phyloP scores from a whole-genome alignment of 345 rosid genomes.

The Populus euphratica region DNA sequence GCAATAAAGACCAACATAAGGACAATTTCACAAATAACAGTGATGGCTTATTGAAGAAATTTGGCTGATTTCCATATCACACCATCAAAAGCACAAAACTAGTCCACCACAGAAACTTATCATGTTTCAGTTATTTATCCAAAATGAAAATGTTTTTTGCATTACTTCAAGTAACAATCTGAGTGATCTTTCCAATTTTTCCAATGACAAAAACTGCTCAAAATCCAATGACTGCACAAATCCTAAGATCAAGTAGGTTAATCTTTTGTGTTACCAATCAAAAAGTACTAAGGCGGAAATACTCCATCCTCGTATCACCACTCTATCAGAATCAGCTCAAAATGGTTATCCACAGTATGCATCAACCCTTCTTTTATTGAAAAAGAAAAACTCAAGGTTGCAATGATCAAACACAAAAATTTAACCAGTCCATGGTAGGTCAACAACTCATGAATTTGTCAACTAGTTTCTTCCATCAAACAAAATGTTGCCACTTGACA shows the following conservation, averaged over 20 bases:
- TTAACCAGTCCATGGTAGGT: background rate
- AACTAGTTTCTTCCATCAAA: background rate
- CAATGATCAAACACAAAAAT: background rate
- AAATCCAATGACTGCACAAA: background rate
- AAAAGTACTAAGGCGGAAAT: background rate
- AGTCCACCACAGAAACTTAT: background rate
- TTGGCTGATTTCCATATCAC: background rate
- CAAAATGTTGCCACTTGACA: background rate
- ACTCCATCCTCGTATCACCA: background rate
- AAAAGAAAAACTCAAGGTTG: background rate
- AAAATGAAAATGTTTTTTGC: background rate
- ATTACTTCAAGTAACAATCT: background rate
- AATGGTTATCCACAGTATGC: background rate
- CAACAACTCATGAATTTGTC: background rate
- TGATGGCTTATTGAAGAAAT: background rate
- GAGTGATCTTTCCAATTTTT: background rate
- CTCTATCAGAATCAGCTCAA: background rate
- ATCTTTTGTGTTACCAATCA: background rate
- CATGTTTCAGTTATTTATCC: background rate
- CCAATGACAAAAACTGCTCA: background rate
- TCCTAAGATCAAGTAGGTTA: background rate
- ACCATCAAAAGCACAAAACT: background rate
- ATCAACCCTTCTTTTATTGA: background rate
- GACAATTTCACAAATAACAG: background rate
- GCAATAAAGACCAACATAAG: background rate